These are phyloP conservation scores for Sindora glabra DNA, from an alignment of 306 rosid species.

Conservation along the genomic window DNA sequence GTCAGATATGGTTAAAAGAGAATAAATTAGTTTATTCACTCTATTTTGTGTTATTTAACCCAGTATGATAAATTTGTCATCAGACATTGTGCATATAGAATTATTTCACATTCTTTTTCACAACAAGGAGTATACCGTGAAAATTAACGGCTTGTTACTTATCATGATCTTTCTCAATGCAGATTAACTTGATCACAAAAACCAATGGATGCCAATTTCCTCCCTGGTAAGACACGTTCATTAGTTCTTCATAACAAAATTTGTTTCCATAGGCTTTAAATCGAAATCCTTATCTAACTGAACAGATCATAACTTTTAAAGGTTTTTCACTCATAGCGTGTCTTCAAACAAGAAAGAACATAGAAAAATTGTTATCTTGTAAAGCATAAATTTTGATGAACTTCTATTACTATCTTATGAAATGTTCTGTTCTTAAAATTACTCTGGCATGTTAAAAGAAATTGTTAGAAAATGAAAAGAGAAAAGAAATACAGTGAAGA, in stretches of 20 bases:
- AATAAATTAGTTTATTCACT: too few species aligned
- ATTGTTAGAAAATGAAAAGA: neutral
- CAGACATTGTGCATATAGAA: too few species aligned
- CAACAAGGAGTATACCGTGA: too few species aligned
- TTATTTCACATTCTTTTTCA: too few species aligned
- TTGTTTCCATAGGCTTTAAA: neutral
- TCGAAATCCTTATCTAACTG: neutral
- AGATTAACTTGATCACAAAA: constrained; percentile 11
- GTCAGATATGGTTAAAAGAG: too few species aligned
- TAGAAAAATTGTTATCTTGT: neutral
- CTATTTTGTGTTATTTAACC: too few species aligned
- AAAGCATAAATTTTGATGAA: neutral
- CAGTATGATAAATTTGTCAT: too few species aligned
- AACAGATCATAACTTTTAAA: too few species aligned
- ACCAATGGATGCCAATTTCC: constrained; percentile 5
- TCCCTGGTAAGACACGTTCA: constrained; percentile 5
- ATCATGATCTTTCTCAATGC: too few species aligned
- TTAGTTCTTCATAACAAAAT: neutral
- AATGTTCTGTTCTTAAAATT: neutral
- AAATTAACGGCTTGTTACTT: too few species aligned
- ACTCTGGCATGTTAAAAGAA: neutral
- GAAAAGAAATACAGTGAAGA: too few species aligned
- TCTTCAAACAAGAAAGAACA: neutral
- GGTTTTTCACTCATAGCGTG: neutral
- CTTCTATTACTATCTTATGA: neutral